phyloP scores from a whole-genome alignment of 1,284 basidiomycete genomes.

The Pseudozyma flocculosa region DNA sequence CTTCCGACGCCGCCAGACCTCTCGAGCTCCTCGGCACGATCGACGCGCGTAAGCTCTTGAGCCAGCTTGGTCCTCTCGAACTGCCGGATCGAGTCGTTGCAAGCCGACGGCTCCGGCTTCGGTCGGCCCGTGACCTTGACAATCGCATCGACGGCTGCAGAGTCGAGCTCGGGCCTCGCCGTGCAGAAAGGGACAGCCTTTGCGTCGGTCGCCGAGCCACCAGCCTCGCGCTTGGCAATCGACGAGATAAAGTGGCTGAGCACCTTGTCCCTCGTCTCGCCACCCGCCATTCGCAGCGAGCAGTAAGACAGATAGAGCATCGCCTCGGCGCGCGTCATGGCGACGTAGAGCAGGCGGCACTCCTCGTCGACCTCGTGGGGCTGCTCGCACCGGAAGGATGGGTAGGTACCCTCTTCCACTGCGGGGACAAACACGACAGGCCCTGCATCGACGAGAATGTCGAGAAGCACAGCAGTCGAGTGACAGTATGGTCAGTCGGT shows the following conservation, averaged over 20 bases:
- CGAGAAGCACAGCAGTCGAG: no score
- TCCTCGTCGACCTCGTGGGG: conserved; percentile 77
- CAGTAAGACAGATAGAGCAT: conserved; percentile 68
- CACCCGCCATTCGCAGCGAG: conserved; percentile 28
- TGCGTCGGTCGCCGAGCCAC: conserved; percentile 5
- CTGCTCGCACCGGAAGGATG: conserved; percentile 68
- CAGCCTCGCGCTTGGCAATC: conserved; percentile 12
- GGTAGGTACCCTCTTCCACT: conserved; percentile 74
- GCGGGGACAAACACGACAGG: conserved; percentile 72
- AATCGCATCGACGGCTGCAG: conserved; percentile 8
- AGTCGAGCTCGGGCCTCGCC: conserved; percentile 14
- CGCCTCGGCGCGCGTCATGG: conserved; percentile 81
- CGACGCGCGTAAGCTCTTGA: conserved; percentile 18
- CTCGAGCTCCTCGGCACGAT: conserved; percentile 1
- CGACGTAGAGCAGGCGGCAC: conserved; percentile 80
- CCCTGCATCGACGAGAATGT: no score
- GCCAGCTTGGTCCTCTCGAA: conserved; percentile 10
- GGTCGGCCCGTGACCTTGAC: conserved; percentile 15
- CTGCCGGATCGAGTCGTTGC: conserved; percentile 7
- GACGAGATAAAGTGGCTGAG: conserved; percentile 34
- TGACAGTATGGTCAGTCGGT: no score
- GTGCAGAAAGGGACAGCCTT: conserved; percentile 22
- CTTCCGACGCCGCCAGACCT: background rate
- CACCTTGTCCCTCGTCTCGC: conserved; percentile 26
- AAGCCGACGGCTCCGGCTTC: conserved; percentile 4